Evolutionary conservation across 2,329 filamentous ascomycete genomes (phyloP).

Genomic region (Lachnellula willkommii): DNA sequence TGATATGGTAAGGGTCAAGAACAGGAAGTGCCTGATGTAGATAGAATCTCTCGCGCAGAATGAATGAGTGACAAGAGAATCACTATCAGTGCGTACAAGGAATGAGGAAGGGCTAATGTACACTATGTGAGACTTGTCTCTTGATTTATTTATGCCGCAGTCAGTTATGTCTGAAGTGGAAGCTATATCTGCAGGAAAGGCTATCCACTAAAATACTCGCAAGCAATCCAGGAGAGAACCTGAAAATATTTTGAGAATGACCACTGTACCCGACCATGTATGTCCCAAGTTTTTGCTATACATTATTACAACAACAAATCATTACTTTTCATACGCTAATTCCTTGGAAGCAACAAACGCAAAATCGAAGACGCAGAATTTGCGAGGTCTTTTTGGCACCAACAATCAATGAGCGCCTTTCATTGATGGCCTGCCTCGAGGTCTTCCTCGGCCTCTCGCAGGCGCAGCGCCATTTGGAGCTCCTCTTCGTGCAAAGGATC

Average conservation of each 20-base stretch:
- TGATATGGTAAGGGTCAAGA: too few species aligned
- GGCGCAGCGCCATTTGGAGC: not conserved
- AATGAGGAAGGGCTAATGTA: too few species aligned
- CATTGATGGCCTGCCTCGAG: not conserved
- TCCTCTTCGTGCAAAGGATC: not conserved
- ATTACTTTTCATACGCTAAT: not conserved
- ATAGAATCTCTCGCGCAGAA: too few species aligned
- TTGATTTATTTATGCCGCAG: not conserved
- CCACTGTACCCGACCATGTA: not conserved
- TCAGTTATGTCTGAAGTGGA: not conserved
- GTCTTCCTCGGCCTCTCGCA: constrained; percentile 3
- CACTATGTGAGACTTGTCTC: too few species aligned
- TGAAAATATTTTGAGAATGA: not conserved
- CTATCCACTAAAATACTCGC: not conserved
- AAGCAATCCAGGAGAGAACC: not conserved
- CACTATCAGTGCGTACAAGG: too few species aligned
- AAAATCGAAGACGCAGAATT: not conserved
- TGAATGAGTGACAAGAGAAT: too few species aligned
- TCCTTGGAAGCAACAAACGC: not conserved
- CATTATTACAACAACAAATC: not conserved
- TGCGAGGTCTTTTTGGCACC: not conserved
- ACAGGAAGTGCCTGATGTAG: too few species aligned
- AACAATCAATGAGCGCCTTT: not conserved
- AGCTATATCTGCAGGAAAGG: not conserved
- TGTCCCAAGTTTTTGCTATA: not conserved